Base-by-base conservation (phyloP, 805 yeast genomes). In the Candida chauliodis region DNA sequence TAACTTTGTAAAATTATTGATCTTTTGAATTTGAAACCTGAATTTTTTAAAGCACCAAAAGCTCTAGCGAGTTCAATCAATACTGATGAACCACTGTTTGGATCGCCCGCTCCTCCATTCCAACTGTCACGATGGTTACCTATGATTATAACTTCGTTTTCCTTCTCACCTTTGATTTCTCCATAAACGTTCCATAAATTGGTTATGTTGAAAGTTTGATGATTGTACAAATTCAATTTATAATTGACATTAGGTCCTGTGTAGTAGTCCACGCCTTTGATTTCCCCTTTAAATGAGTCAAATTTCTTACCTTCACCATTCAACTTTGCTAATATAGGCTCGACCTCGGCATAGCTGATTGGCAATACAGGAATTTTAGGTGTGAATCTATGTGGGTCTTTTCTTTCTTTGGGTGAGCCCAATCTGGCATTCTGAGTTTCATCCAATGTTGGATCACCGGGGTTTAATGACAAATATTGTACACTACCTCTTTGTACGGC, bases 371-470 rank as follows among this genome's bases (percentile, higher is more conserved):
- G 74, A 37, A 69, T 69, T 33, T 38, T 48, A 6, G 64, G 63
- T 40, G 64, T 69, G 26, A 66, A 58, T 29, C 47, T 34, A 41
- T 54, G 48, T 5, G 70, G 70, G 38, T 60, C 65, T 39, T 52
- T 32, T 39, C 70, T 59, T 20, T 53, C 63, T 16, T 45, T 62
- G 21, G 61, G 69, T 4, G 63, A 62, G 21, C 72, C 73, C 16
- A 84, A 75, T 2, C 86, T 73, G 61, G 76, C 77, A 3, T 86
- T 87, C 6, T 87, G 86, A 2, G 89, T 81, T 23, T 33, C 36
- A 16, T 33, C 36, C 16, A 33, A 33, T 0, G 89, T 79, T 24
- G 90, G 90, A 52, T 83, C 91, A 9, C 90, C 90, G 0, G 89
- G 87, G 36, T 69, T 68, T 22, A 63, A 51, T 3, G 78, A 72